Evolutionary conservation across 2,329 filamentous ascomycete species (phyloP).

Genomic region (Trichoderma sp.): DNA sequence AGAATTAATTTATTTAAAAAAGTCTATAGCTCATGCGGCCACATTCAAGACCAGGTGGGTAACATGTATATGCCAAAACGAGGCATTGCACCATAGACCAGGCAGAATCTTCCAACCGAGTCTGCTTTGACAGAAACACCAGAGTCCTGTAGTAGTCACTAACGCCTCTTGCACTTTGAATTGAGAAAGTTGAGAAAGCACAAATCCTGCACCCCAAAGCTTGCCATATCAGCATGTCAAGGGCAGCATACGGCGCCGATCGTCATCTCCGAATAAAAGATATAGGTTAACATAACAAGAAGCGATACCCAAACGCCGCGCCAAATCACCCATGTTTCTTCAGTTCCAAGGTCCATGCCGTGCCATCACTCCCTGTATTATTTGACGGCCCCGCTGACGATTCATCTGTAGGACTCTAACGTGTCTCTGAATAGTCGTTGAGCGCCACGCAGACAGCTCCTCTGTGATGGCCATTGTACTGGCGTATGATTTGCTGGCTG

Average conservation of each 20-base stretch:
- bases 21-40: neutral
- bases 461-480: constrained; percentile 92
- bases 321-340: neutral
- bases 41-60: neutral
- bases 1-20: neutral
- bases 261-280: neutral
- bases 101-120: neutral
- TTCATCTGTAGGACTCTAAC: constrained; percentile 28
- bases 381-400: neutral
- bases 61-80: neutral
- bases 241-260: neutral
- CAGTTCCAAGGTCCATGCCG: neutral
- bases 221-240: neutral
- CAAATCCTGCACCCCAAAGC: neutral
- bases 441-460: constrained; percentile 90
- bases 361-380: neutral
- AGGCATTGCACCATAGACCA: neutral
- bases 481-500: constrained; percentile 84
- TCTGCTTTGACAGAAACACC: neutral
- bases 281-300: neutral
- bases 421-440: constrained; percentile 74
- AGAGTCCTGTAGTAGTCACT: neutral
- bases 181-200: neutral
- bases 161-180: neutral
- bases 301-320: constrained; percentile 5